These are phyloP conservation scores for Neurospora sp. DNA, from an alignment of 495 filamentous ascomycete genomes.

Conservation along the genomic window DNA sequence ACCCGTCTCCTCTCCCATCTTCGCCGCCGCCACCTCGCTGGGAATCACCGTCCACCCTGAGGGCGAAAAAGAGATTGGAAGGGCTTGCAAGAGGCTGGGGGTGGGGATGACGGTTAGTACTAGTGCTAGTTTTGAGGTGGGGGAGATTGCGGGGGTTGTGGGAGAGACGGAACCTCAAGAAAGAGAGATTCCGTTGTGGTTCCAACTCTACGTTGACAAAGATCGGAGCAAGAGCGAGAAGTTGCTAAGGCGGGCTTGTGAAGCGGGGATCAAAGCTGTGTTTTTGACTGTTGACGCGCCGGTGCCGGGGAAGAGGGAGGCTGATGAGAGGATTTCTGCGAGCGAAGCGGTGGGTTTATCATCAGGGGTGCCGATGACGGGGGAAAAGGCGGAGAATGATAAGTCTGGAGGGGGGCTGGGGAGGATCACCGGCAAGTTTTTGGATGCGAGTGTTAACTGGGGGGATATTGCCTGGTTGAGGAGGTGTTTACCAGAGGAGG, in stretches of 20 bases:
- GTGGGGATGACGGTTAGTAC: slow-evolving; percentile 54
- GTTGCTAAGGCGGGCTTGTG: slow-evolving; percentile 44
- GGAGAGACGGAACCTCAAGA: slow-evolving; percentile 7
- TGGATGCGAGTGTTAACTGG: slow-evolving; percentile 71
- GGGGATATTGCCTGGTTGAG: slow-evolving; percentile 48
- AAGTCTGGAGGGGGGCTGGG: slow-evolving; percentile 60
- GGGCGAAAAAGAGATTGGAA: slow-evolving; percentile 61
- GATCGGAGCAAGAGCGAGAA: slow-evolving; percentile 56
- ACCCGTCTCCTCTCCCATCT: slow-evolving; percentile 50
- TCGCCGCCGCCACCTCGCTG: slow-evolving; percentile 66
- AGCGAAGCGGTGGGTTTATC: slow-evolving; percentile 45
- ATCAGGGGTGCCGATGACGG: slow-evolving; percentile 52
- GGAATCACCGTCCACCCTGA: slow-evolving; percentile 59
- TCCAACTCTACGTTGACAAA: slow-evolving; percentile 76
- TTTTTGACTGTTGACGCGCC: slow-evolving; percentile 61
- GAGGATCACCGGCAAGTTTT: slow-evolving; percentile 59
- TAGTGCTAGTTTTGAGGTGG: slow-evolving; percentile 55
- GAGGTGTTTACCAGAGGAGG: slow-evolving; percentile 17
- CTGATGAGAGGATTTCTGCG: slow-evolving; percentile 46
- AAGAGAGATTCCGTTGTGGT: slow-evolving; percentile 46
- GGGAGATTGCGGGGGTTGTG: slow-evolving; percentile 46
- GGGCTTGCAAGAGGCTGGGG: slow-evolving; percentile 41
- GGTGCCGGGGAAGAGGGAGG: slow-evolving; percentile 52
- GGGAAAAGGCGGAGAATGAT: slow-evolving; percentile 49
- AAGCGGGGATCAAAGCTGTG: slow-evolving; percentile 52